phyloP scores from a whole-genome alignment of 257 asterid genomes.

The Nicotiana tabacum region DNA sequence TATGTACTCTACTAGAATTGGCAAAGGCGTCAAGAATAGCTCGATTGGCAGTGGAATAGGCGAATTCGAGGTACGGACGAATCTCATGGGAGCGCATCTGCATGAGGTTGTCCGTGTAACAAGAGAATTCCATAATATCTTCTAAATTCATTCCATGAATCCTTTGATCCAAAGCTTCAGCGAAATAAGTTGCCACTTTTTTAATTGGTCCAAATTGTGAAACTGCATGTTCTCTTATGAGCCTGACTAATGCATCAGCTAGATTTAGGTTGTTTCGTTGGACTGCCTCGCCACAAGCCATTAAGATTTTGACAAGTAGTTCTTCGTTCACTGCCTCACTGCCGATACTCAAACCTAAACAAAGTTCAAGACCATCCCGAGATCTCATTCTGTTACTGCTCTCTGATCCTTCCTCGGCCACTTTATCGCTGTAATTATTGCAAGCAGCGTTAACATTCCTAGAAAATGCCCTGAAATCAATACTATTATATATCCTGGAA shows the following conservation, averaged over 20 bases:
- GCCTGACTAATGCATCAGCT: no score
- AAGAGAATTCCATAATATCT: background rate
- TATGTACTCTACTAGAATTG: conserved; percentile 30
- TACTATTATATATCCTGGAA: background rate
- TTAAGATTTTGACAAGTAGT: conserved; percentile 53
- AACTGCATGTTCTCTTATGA: conserved; percentile 5
- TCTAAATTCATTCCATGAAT: background rate
- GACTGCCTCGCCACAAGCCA: conserved; percentile 72
- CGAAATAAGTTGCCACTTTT: conserved; percentile 30
- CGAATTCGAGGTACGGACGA: conserved; percentile 41
- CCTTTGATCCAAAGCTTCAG: conserved; percentile 4
- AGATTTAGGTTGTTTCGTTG: conserved; percentile 23
- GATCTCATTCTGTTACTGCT: conserved; percentile 43
- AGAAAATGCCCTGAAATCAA: conserved; percentile 61
- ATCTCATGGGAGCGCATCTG: conserved; percentile 33
- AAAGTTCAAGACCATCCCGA: background rate
- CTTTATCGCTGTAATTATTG: background rate
- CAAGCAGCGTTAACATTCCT: conserved; percentile 43
- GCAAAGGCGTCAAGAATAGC: conserved; percentile 45
- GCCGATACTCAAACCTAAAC: background rate
- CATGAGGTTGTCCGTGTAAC: background rate
- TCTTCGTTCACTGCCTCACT: conserved; percentile 48
- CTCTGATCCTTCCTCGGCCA: background rate
- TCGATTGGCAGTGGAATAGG: conserved; percentile 45
- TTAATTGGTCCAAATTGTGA: background rate